A percentile compares a stretch with the other conserved stretches of the same genome.
phyloP scores from a whole-genome alignment of 768 basidiomycete genomes.

The Psilocybe sp. region DNA sequence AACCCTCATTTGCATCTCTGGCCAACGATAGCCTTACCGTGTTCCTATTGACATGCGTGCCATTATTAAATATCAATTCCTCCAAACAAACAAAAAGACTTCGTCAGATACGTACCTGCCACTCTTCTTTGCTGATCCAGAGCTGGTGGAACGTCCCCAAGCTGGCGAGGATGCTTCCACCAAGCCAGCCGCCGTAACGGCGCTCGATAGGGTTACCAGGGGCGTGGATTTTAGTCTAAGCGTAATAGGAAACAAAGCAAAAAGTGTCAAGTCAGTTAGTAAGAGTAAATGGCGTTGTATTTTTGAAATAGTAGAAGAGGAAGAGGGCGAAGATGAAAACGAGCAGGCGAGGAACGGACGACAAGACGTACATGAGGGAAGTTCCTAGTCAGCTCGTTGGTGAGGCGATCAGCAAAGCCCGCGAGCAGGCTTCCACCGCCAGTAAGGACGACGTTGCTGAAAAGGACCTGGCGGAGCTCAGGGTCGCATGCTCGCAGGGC shows the following conservation, averaged over 20 bases:
- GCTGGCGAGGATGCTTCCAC: conserved; percentile 91
- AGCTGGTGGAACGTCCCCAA: conserved; percentile 97
- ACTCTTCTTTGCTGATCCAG: conserved; percentile 93
- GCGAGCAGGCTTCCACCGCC: conserved; percentile 88
- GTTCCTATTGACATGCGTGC: conserved; percentile 69
- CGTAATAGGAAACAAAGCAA: not conserved
- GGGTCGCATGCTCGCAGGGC: conserved; percentile 85
- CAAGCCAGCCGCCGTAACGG: conserved; percentile 91
- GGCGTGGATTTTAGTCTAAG: conserved; percentile 84
- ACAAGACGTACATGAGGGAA: conserved; percentile 75
- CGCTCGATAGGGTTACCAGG: conserved; percentile 90
- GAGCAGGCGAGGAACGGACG: conserved; percentile 1
- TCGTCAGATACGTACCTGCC: conserved; percentile 58
- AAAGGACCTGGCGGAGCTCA: conserved; percentile 85
- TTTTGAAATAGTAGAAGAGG: not conserved
- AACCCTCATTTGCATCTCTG: conserved; percentile 78
- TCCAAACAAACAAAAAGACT: too few species aligned
- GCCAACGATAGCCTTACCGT: conserved; percentile 78
- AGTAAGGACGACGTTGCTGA: conserved; percentile 93
- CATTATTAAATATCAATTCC: too few species aligned
- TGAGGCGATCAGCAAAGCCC: conserved; percentile 83
- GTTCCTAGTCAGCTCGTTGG: conserved; percentile 68
- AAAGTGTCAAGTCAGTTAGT: not conserved
- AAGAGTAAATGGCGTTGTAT: not conserved
- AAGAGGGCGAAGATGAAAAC: not conserved